These are phyloP conservation scores for Sphenostylis stenocarpa DNA, from an alignment of 306 rosid species.

Conservation along the genomic window DNA sequence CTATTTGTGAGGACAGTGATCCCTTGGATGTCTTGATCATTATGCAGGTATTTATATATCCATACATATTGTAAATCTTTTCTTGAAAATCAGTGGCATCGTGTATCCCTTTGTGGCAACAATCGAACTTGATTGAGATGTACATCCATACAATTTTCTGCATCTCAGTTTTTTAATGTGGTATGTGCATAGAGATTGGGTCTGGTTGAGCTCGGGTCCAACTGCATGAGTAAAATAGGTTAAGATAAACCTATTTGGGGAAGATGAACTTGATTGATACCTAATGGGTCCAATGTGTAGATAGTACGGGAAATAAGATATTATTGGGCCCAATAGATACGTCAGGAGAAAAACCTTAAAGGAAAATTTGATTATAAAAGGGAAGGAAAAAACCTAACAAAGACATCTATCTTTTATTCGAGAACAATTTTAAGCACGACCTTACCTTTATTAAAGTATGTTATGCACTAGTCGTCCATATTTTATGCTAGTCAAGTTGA, in stretches of 20 bases:
- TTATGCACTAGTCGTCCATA: background rate
- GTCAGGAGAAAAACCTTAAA: no score
- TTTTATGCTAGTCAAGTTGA: background rate
- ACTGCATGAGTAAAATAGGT: no score
- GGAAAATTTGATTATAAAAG: no score
- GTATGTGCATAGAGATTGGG: no score
- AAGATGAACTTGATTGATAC: no score
- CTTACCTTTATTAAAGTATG: background rate
- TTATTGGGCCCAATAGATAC: no score
- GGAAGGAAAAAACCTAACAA: no score
- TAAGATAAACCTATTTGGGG: no score
- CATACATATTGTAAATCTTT: constrained; percentile 18
- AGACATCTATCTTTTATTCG: no score
- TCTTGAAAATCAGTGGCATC: background rate
- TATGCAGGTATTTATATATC: constrained; percentile 67
- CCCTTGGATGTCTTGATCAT: constrained; percentile 83
- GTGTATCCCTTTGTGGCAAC: background rate
- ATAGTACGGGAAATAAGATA: no score
- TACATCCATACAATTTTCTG: background rate
- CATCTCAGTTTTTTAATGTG: background rate
- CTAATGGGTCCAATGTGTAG: no score
- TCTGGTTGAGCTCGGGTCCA: no score
- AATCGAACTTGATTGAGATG: background rate
- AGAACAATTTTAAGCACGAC: background rate
- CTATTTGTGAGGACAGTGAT: constrained; percentile 91